Evolutionary conservation across 2,329 filamentous ascomycete genomes (phyloP).

Genomic region (Colletotrichum agaves): DNA sequence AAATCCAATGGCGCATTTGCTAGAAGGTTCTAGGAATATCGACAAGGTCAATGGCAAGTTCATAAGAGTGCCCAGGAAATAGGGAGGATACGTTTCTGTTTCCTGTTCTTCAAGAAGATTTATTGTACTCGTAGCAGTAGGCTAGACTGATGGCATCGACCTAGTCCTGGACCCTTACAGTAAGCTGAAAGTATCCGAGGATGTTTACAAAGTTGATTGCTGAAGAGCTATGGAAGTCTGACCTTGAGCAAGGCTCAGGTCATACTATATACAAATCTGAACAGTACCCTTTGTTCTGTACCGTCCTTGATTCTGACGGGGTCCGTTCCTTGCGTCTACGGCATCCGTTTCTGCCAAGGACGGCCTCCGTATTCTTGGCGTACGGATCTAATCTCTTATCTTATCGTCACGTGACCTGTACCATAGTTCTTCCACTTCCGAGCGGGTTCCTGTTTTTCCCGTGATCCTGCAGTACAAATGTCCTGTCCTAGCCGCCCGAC

Average conservation of each 20-base stretch:
- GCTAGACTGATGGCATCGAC: too few species aligned
- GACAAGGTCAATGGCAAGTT: neutral
- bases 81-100: neutral
- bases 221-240: constrained; percentile 3
- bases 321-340: too few species aligned
- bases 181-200: neutral
- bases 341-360: neutral
- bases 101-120: neutral
- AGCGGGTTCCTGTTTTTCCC: too few species aligned
- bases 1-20: too few species aligned
- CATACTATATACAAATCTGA: neutral
- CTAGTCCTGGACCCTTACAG: too few species aligned
- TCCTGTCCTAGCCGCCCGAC: too few species aligned
- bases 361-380: neutral
- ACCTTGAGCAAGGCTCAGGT: neutral
- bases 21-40: neutral
- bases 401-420: constrained; percentile 4
- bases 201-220: neutral
- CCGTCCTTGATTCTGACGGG: too few species aligned
- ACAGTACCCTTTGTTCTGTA: too few species aligned
- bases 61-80: neutral
- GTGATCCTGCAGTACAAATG: too few species aligned
- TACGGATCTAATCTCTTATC: constrained; percentile 4
- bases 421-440: neutral
- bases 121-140: neutral